Conservation (phyloP, 345 rosid genomes). For the Salix arbutifolia region DNA sequence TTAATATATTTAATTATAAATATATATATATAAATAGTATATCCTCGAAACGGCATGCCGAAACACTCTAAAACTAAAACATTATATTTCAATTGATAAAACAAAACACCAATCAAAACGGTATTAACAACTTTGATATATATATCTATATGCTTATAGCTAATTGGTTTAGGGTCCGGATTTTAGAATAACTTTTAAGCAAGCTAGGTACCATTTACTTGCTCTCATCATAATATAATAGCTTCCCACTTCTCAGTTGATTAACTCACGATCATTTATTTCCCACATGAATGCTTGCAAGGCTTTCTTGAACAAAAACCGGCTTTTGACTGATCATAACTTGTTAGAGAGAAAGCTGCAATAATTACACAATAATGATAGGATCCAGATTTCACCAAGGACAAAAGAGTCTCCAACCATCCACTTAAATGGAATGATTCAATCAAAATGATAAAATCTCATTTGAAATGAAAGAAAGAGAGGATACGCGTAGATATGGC, state of each 20-base stretch:
- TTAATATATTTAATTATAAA: too few relatives aligned
- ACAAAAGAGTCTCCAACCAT: neutral
- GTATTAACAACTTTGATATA: too few relatives aligned
- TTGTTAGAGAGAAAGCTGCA: neutral
- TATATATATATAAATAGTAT: too few relatives aligned
- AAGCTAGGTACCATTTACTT: neutral
- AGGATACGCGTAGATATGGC: neutral
- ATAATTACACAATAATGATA: conserved; percentile 35
- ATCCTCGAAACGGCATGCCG: rapidly evolving
- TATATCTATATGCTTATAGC: neutral
- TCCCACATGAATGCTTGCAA: neutral
- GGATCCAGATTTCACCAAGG: neutral
- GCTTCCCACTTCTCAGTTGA: neutral
- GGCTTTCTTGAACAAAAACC: neutral
- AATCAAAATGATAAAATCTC: conserved; percentile 24
- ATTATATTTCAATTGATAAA: too few relatives aligned
- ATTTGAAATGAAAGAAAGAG: neutral
- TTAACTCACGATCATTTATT: neutral
- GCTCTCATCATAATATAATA: neutral
- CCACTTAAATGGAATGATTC: conserved; percentile 30
- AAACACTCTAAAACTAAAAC: too few relatives aligned
- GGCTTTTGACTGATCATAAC: neutral
- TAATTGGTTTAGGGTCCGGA: neutral
- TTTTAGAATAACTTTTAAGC: neutral
- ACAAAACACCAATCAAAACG: rapidly evolving